Evolutionary conservation across 768 basidiomycete genomes (phyloP).

Genomic region (Mycena epipterygia): DNA sequence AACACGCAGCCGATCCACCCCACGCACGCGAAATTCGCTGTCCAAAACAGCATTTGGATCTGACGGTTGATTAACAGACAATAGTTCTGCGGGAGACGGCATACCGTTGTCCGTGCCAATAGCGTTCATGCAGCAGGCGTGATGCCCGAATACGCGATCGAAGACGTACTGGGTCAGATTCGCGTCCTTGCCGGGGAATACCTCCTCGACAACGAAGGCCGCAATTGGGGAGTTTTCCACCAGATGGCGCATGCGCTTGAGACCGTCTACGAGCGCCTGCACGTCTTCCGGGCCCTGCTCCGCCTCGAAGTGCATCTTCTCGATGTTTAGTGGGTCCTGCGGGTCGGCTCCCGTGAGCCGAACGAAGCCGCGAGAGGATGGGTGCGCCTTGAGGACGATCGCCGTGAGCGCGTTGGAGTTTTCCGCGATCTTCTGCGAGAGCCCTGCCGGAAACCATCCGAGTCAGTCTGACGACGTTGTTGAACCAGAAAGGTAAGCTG

Average conservation of each 20-base stretch:
- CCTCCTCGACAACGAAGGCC: conserved; percentile 38
- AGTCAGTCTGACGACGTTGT: background rate
- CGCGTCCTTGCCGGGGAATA: conserved; percentile 40
- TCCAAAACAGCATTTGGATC: conserved; percentile 47
- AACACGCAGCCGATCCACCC: conserved; percentile 45
- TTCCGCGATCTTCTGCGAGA: conserved; percentile 39
- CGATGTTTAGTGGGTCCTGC: conserved; percentile 46
- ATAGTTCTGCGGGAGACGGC: background rate
- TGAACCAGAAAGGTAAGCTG: background rate
- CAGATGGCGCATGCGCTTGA: conserved; percentile 40
- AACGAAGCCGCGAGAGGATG: conserved; percentile 47
- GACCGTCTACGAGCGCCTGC: conserved; percentile 41
- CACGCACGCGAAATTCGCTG: conserved; percentile 45
- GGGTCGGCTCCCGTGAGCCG: conserved; percentile 46
- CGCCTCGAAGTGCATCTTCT: conserved; percentile 46
- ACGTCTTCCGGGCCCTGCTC: conserved; percentile 40
- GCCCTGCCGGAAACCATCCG: background rate
- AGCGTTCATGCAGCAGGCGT: conserved; percentile 48
- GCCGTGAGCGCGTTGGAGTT: conserved; percentile 42
- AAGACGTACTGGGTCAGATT: conserved; percentile 42
- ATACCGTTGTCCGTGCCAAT: conserved; percentile 44
- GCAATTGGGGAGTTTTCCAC: conserved; percentile 33
- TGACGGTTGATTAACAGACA: conserved; percentile 14
- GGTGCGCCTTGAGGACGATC: conserved; percentile 44
- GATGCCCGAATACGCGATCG: conserved; percentile 45